phyloP scores from a whole-genome alignment of 192 early-diverging fungal species.

The Coemansia sp. region DNA sequence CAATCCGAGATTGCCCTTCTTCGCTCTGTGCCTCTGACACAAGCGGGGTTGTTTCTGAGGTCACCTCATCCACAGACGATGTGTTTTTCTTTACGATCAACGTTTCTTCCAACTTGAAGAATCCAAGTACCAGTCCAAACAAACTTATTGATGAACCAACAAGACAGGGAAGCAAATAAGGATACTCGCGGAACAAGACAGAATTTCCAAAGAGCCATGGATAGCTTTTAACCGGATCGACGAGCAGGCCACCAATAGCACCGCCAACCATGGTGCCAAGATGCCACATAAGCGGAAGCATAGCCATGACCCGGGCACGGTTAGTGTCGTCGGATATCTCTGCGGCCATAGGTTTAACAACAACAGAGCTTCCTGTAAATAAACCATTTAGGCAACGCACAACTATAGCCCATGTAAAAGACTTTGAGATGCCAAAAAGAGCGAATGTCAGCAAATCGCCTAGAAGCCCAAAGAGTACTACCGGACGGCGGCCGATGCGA shows the following conservation, averaged over 20 bases:
- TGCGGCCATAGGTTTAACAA: not conserved
- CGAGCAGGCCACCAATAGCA: not conserved
- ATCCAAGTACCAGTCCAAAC: constrained; percentile 59
- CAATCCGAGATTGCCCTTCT: too few relatives aligned
- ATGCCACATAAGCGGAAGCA: not conserved
- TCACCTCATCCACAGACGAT: not conserved
- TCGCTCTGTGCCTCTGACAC: not conserved
- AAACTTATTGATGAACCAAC: constrained; percentile 44
- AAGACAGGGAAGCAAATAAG: constrained; percentile 15
- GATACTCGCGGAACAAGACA: not conserved
- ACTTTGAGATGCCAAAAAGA: constrained; percentile 72
- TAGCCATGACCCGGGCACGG: not conserved
- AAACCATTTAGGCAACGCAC: constrained; percentile 61
- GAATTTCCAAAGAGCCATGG: constrained; percentile 62
- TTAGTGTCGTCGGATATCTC: not conserved
- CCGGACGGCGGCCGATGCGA: constrained; percentile 76
- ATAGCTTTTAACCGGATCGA: constrained; percentile 58
- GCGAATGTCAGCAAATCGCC: constrained; percentile 71
- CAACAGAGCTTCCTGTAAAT: constrained; percentile 40
- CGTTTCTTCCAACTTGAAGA: constrained; percentile 48
- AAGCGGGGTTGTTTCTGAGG: constrained; percentile 9
- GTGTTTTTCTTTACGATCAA: not conserved
- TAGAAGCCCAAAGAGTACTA: constrained; percentile 76
- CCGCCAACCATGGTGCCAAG: not conserved
- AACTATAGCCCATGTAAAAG: constrained; percentile 47